Base-by-base conservation (phyloP, 2,329 filamentous ascomycete species). In the Exophiala calicioides region DNA sequence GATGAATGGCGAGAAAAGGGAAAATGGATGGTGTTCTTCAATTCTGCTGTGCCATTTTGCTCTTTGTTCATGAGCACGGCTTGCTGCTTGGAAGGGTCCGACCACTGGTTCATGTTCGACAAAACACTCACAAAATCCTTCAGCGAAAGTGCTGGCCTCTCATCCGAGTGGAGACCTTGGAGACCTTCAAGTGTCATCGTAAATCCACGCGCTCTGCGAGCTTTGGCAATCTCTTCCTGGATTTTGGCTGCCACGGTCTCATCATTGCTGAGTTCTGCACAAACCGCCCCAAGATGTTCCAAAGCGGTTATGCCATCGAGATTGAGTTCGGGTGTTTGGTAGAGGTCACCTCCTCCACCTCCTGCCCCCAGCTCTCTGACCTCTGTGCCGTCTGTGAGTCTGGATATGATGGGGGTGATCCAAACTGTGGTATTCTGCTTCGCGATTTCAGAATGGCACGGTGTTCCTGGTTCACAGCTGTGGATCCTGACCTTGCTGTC, bases 1-100 rank as follows among this genome's bases (percentile, higher is more conserved):
- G 88, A 95, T 0, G 91, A 94, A 65, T 97, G 91, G 1, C 91
- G 80, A 0, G 91, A 91, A 61, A 90, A 96, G 0, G 90, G 88
- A 56, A 95, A 96, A 15, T 70, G 74, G 23, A 59, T 55, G 15
- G 48, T 56, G 16, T 53, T 41, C 31, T 19, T 29, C 30, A 12
- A 3, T 6, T 18, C 23, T 23, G 20, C 18, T 18, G 13, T 8
- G 8, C 21, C 5, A 10, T 19, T n/a, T 34, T 19, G 12, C 10
- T 37, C 20, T 27, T 30, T 27, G 15, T 35, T 36, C 21, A 21
- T 13, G 12, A 9, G n/a, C 33, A 23, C 29, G 8, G 21, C 15
- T 12, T 18, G 4, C 23, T 9, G 13, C 16, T 5, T 18, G 4
- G 31, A 10, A 21, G 44, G 10, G 7, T 48, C 30, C 19, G 15